Percentiles rank a stretch among this genome's conserved stretches.
Evolutionary conservation across 2,329 filamentous ascomycete species (phyloP).

Genomic region (Cladosporium sp.): DNA sequence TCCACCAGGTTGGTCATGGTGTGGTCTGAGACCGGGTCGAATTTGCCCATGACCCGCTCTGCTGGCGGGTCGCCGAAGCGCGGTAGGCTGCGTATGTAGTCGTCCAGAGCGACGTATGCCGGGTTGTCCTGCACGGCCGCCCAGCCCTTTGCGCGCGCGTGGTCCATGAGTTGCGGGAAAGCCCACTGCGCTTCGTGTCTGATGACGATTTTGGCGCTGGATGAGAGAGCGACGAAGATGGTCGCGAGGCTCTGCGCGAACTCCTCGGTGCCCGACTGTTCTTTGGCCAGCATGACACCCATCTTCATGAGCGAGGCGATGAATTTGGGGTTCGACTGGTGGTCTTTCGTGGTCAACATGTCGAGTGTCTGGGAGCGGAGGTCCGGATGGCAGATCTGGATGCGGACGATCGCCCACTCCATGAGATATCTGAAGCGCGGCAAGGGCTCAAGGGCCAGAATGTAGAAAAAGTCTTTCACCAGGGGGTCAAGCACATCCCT

Average conservation of each 20-base stretch:
- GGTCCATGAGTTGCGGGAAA: slow-evolving; percentile 41
- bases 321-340: slow-evolving; percentile 46
- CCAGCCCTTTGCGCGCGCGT: slow-evolving; percentile 36
- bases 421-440: slow-evolving; percentile 45
- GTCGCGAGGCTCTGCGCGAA: slow-evolving; percentile 39
- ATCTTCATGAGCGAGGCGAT: slow-evolving; percentile 47
- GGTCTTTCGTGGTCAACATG: slow-evolving; percentile 37
- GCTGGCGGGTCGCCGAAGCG: slow-evolving; percentile 38
- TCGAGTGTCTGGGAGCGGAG: slow-evolving; percentile 33
- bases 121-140: slow-evolving; percentile 34
- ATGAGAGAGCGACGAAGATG: slow-evolving; percentile 40
- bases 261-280: slow-evolving; percentile 31
- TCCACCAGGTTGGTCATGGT: slow-evolving; percentile 43
- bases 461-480: slow-evolving; percentile 36
- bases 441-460: slow-evolving; percentile 43
- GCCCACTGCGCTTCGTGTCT: slow-evolving; percentile 51
- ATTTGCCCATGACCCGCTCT: slow-evolving; percentile 35
- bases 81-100: slow-evolving; percentile 41
- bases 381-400: slow-evolving; percentile 34
- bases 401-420: slow-evolving; percentile 45
- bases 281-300: slow-evolving; percentile 39
- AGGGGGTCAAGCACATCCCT: slow-evolving; percentile 24
- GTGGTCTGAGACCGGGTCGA: slow-evolving; percentile 42
- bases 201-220: slow-evolving; percentile 49
- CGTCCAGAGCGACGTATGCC: slow-evolving; percentile 40